phyloP scores from a whole-genome alignment of 2,329 filamentous ascomycete genomes.

The Byssoonygena ceratinophila region DNA sequence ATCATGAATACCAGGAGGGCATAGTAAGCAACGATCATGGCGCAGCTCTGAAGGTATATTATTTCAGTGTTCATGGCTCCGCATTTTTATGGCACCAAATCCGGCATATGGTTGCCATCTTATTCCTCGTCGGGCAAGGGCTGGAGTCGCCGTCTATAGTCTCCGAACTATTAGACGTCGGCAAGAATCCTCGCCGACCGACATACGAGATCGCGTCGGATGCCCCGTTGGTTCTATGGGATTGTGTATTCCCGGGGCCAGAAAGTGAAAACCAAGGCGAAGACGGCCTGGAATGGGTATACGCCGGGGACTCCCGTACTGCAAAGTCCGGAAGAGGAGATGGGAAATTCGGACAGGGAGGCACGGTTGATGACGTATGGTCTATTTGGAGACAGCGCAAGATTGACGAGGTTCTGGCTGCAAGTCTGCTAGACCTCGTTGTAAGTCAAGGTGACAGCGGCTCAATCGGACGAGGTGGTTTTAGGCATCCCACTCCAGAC shows the following conservation, averaged over 20 bases:
- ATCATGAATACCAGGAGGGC: constrained; percentile 14
- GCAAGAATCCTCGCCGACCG: constrained; percentile 62
- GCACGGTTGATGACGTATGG: constrained; percentile 70
- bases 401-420: constrained; percentile 79
- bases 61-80: constrained; percentile 77
- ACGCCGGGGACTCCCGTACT: constrained; percentile 56
- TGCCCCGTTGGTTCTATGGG: constrained; percentile 84
- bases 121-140: constrained; percentile 88
- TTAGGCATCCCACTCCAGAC: constrained; percentile 20
- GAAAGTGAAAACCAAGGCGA: constrained; percentile 46
- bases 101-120: constrained; percentile 76
- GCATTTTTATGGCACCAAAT: constrained; percentile 99
- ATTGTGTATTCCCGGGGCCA: constrained; percentile 70
- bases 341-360: constrained; percentile 53
- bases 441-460: constrained; percentile 35
- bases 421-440: constrained; percentile 57
- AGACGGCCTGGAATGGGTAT: constrained; percentile 66
- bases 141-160: constrained; percentile 67
- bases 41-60: constrained; percentile 55
- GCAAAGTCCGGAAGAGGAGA: constrained; percentile 34
- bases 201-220: constrained; percentile 87
- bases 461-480: constrained; percentile 20
- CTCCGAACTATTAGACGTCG: constrained; percentile 61
- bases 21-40: background rate
- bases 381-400: constrained; percentile 69